A percentile compares a stretch with the other conserved stretches of the same genome.
Evolutionary conservation across 1,139 yeast species (phyloP).

Genomic region (Wickerhamiella infanticola): DNA sequence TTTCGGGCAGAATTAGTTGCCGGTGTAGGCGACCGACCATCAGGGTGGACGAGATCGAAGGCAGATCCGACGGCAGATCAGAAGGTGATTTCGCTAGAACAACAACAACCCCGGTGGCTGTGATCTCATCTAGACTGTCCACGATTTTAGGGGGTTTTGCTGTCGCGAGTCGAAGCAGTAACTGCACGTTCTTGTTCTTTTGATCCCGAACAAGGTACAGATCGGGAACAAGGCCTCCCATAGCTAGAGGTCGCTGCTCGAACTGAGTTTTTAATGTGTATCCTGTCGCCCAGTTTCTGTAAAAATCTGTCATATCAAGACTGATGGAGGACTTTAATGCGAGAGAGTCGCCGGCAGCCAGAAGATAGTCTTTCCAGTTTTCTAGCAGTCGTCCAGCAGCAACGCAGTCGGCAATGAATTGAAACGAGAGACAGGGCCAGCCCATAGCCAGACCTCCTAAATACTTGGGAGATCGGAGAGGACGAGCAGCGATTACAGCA

Average conservation of each 20-base stretch:
- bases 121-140: slow-evolving; percentile 3
- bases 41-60: not conserved
- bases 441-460: slow-evolving; percentile 76
- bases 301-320: slow-evolving; percentile 15
- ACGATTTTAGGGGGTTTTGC: slow-evolving; percentile 5
- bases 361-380: slow-evolving; percentile 40
- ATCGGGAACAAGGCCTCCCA: slow-evolving; percentile 13
- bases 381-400: slow-evolving; percentile 18
- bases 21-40: slow-evolving; percentile 6
- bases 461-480: slow-evolving; percentile 25
- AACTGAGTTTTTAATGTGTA: slow-evolving; percentile 17
- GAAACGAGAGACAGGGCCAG: slow-evolving; percentile 67
- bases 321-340: slow-evolving; percentile 19
- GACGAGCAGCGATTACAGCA: slow-evolving; percentile 11
- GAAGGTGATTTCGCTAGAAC: not conserved
- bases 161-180: slow-evolving; percentile 10
- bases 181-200: slow-evolving; percentile 5
- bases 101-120: slow-evolving; percentile 10
- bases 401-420: slow-evolving; percentile 43
- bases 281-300: slow-evolving; percentile 14
- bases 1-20: slow-evolving; percentile 9
- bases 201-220: slow-evolving; percentile 14
- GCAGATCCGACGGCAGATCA: not conserved
- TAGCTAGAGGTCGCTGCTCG: slow-evolving; percentile 12
- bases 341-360: slow-evolving; percentile 57